Conservation (phyloP, 2,329 filamentous ascomycete species). For the Fusarium sp. region DNA sequence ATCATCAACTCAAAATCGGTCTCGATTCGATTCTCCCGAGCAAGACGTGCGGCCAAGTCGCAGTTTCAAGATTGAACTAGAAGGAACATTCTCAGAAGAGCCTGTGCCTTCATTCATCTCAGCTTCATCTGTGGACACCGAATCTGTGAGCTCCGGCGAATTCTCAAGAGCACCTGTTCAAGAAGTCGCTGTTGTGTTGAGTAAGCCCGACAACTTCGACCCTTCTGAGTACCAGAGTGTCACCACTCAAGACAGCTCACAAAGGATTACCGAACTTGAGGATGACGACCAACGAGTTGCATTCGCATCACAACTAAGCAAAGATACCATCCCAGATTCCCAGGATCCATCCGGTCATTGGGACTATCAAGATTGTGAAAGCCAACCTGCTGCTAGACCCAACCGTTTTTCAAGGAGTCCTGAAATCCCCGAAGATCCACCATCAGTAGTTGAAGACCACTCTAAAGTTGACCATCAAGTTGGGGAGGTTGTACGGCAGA, state of each 20-base stretch:
- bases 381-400: slow-evolving; percentile 2
- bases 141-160: slow-evolving; percentile 26
- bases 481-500: neutral
- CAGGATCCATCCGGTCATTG: slow-evolving; percentile 53
- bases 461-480: neutral
- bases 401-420: slow-evolving; percentile 7
- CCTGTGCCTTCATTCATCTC: slow-evolving; percentile 49
- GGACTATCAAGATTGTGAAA: slow-evolving; percentile 25
- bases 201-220: slow-evolving; percentile 51
- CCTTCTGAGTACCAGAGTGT: slow-evolving; percentile 53
- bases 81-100: slow-evolving; percentile 48
- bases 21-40: slow-evolving; percentile 29
- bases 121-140: slow-evolving; percentile 42
- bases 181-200: slow-evolving; percentile 49
- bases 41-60: slow-evolving; percentile 39
- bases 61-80: slow-evolving; percentile 35
- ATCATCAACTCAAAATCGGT: slow-evolving; percentile 21
- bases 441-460: neutral
- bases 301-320: slow-evolving; percentile 50
- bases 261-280: slow-evolving; percentile 52
- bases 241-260: slow-evolving; percentile 47
- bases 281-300: slow-evolving; percentile 50
- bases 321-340: slow-evolving; percentile 59
- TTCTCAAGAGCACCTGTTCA: slow-evolving; percentile 19
- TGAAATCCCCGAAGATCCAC: neutral